Evolutionary conservation across 2,329 filamentous ascomycete species (phyloP), one percentile per base, ranked within the genome.

Genomic region (Talaromyces sp.): DNA sequence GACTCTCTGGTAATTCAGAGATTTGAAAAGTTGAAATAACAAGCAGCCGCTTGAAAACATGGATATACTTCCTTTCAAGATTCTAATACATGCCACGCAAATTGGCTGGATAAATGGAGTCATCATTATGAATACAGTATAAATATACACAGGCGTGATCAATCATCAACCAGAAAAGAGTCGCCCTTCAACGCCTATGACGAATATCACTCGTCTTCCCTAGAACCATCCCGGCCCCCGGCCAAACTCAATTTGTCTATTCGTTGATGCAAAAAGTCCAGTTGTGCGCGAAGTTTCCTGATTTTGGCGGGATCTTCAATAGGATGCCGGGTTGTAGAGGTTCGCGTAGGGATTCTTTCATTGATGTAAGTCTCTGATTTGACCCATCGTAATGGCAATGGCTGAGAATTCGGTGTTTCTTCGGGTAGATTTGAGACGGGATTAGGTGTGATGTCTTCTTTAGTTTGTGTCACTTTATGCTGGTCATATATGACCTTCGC

Each of bases 401-500:
- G 9, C n/a, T 56, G 39, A 52, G 33, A 31, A 19, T 8, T 19
- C 22, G 31, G 60, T 3, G 48, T 16, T 33, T 33, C 60, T 31
- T 54, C 45, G 6, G n/a, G n/a, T 24, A 27, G 4, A 13, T 47
- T 27, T 39, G 48, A 13, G 37, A 19, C 7, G 19, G 47, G 24
- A 50, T 14, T 47, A 19, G 52, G 19, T 22, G 33, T 14, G 31
- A 4, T 22, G 16, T 43, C 19, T 5, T 54, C 56, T 41, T 19
- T 50, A 22, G 45, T 27, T 33, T 33, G 43, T 41, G 45, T n/a
- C 9, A 35, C 59, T 14, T 43, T 43, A 31, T 56, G 50, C 50
- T 57, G 59, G 7, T 72, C 62, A 27, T 69, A 58, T 35, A 69
- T 71, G 31, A 79, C 67, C 9, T 71, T 66, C 22, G 73, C 70